Evolutionary conservation across 345 rosid genomes (phyloP).

Genomic region (Ailanthus altissimus): DNA sequence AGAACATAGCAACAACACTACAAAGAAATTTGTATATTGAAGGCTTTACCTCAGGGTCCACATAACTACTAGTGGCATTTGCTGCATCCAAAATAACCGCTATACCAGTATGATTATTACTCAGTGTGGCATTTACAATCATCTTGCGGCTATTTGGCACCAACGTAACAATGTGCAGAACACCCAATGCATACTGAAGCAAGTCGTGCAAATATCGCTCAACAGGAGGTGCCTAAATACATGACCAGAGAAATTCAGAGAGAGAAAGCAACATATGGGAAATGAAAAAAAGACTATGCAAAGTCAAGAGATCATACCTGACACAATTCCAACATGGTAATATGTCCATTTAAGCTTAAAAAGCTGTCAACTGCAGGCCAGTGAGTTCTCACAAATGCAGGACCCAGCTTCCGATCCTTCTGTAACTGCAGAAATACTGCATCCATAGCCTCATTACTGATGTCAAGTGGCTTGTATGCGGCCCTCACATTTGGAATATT

Average conservation of each 20-base stretch:
- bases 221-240: slow-evolving; percentile 84
- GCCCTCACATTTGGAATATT: slow-evolving; percentile 80
- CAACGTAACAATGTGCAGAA: slow-evolving; percentile 86
- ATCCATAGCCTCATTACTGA: slow-evolving; percentile 97
- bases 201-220: slow-evolving; percentile 96
- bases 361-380: slow-evolving; percentile 90
- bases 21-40: neutral
- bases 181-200: slow-evolving; percentile 97
- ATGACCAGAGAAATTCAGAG: slow-evolving; percentile 27
- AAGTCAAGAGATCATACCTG: slow-evolving; percentile 54
- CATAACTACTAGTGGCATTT: slow-evolving; percentile 73
- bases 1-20: slow-evolving; percentile 9
- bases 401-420: slow-evolving; percentile 94
- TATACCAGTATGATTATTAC: slow-evolving; percentile 88
- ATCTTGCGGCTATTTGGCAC: slow-evolving; percentile 83
- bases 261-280: slow-evolving; percentile 2
- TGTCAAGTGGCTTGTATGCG: slow-evolving; percentile 90
- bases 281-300: slow-evolving; percentile 10
- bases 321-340: slow-evolving; percentile 90
- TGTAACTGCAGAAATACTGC: slow-evolving; percentile 87
- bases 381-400: slow-evolving; percentile 79
- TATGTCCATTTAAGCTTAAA: slow-evolving; percentile 73
- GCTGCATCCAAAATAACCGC: slow-evolving; percentile 95
- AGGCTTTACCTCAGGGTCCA: slow-evolving; percentile 84
- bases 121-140: slow-evolving; percentile 79